Evolutionary conservation across 2,329 filamentous ascomycete genomes (phyloP).

Genomic region (Ceratocystis eucalypticola): DNA sequence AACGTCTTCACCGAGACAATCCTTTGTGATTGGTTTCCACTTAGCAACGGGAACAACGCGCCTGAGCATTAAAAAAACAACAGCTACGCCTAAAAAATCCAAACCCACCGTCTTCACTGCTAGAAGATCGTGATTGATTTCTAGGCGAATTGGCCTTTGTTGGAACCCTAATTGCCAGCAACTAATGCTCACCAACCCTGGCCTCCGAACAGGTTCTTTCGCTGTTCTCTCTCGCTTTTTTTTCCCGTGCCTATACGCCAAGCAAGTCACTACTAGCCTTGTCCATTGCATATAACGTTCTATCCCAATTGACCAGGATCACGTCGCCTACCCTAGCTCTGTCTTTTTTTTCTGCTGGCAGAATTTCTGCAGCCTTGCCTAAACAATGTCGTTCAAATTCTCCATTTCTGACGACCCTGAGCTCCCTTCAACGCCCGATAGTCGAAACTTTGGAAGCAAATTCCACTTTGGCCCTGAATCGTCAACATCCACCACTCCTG

Average conservation of each 20-base stretch:
- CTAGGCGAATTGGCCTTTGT: background rate
- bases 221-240: background rate
- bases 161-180: background rate
- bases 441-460: slow-evolving; percentile 25
- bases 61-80: background rate
- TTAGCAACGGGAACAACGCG: background rate
- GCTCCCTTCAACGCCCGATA: slow-evolving; percentile 37
- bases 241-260: background rate
- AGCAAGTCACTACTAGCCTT: background rate
- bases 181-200: background rate
- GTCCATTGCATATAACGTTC: background rate
- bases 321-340: background rate
- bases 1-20: background rate
- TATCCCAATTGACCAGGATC: background rate
- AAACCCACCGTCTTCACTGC: background rate
- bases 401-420: slow-evolving; percentile 33
- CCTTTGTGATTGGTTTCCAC: background rate
- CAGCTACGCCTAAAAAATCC: background rate
- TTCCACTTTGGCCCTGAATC: slow-evolving; percentile 34
- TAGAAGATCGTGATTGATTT: background rate
- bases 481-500: slow-evolving; percentile 36
- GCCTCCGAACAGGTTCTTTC: no score
- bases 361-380: slow-evolving; percentile 17
- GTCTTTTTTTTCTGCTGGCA: background rate
- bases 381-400: slow-evolving; percentile 31